A percentile compares a stretch with the other conserved stretches of the same genome.
Conservation (phyloP, 2,329 filamentous ascomycete species). For the Thelonectria olida region DNA sequence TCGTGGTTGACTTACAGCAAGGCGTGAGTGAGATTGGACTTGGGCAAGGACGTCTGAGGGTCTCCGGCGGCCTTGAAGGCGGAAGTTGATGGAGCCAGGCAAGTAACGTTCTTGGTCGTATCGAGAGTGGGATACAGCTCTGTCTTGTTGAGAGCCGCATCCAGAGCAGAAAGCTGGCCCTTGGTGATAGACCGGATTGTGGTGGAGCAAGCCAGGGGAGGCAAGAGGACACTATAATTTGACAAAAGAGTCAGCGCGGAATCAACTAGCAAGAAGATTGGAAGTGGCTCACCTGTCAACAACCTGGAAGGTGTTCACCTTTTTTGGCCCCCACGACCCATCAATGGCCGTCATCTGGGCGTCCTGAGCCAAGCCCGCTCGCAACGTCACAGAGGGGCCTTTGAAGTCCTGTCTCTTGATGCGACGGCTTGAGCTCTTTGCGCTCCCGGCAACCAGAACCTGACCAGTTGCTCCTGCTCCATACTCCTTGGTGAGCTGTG, state of each 20-base stretch:
- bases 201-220: constrained; percentile 25
- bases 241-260: not conserved
- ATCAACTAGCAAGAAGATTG: not conserved
- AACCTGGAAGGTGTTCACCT: constrained; percentile 28
- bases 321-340: constrained; percentile 30
- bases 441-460: constrained; percentile 24
- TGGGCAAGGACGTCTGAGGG: constrained; percentile 16
- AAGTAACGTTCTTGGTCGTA: constrained; percentile 29
- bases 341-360: constrained; percentile 32
- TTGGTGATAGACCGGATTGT: constrained; percentile 23
- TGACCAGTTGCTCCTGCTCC: constrained; percentile 26
- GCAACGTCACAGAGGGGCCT: constrained; percentile 15
- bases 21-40: constrained; percentile 13
- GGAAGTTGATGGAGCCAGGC: constrained; percentile 30
- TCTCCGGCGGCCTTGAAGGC: constrained; percentile 30
- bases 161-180: constrained; percentile 19
- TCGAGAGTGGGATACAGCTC: constrained; percentile 27
- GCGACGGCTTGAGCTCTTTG: not conserved
- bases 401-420: constrained; percentile 3
- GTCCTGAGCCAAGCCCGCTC: constrained; percentile 31
- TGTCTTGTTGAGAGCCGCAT: constrained; percentile 24
- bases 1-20: constrained; percentile 17
- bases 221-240: constrained; percentile 24
- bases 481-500: constrained; percentile 17
- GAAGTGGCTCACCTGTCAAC: constrained; percentile 26